Evolutionary conservation across 2,329 filamentous ascomycete species (phyloP), one percentile per base, ranked within the genome.

Genomic region (Fusarium euwallaceae): DNA sequence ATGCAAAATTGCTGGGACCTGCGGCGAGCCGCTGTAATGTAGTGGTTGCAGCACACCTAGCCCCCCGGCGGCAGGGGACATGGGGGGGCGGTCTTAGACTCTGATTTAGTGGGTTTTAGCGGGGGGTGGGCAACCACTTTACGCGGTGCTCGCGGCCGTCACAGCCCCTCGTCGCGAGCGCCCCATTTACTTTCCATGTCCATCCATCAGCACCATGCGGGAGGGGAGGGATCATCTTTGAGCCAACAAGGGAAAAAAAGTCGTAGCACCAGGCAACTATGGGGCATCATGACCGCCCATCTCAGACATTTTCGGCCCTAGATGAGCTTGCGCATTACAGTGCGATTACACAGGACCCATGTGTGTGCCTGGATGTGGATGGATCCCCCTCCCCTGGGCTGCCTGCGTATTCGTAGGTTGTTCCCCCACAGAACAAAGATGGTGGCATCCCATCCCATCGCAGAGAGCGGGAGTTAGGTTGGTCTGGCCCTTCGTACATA

Each of bases 241-340:
- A 67, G 68, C 74, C 69, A 70, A 74, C 70, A 74, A 53, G 69
- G 72, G 12, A 72, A 67, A 76, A 67, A 76, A 67, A 59, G 65
- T 67, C 64, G 65, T 71, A 73, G 70, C 76, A 74, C 78, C 74
- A 82, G 81, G 79, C 81, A 82, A 80, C 81, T 79, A 78, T 75
- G 74, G 76, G 64, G 65, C 73, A 78, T 76, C 65, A 71, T 75
- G 53, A 67, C 67, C 56, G 45, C 32, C 36, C 36, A 64, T 71
- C 75, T 78, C 69, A 75, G 73, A 78, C 68, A 76, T 67, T 67
- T 59, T 45, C 53, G 37, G 53, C 58, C 48, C 22, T 60, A 27
- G 39, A 67, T 63, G 48, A 34, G 55, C 60, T 70, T 71, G 60
- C 45, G 60, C 59, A 66, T 61, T 65, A 64, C 61, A 41, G 65